Conservation (phyloP, 1,284 basidiomycete genomes). For the Vanrija humicola region DNA sequence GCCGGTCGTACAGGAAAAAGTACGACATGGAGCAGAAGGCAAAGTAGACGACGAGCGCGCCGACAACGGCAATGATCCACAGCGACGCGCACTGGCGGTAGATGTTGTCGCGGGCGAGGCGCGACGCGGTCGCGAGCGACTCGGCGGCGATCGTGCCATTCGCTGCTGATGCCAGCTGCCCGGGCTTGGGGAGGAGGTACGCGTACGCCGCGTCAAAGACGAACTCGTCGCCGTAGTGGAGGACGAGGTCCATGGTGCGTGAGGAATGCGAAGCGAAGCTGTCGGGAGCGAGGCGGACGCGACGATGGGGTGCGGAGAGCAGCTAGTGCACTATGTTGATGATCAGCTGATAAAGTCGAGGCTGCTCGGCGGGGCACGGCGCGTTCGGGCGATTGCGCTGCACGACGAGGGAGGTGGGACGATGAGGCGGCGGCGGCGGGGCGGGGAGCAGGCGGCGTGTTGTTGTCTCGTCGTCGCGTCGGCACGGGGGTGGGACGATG, state of each 20-base stretch:
- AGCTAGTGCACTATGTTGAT: too few species aligned
- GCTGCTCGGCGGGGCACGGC: too few species aligned
- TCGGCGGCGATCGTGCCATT: conserved; percentile 1
- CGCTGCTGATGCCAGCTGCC: neutral
- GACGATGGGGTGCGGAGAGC: too few species aligned
- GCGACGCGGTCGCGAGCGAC: conserved; percentile 11
- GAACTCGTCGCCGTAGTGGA: conserved; percentile 67
- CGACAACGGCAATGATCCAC: conserved; percentile 67
- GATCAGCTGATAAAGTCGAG: too few species aligned
- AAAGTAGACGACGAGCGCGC: conserved; percentile 81
- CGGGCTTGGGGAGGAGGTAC: conserved; percentile 62
- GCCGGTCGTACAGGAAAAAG: conserved; percentile 85
- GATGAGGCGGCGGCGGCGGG: too few species aligned
- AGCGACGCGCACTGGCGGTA: conserved; percentile 77
- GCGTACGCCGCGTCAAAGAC: conserved; percentile 76
- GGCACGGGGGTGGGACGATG: too few species aligned
- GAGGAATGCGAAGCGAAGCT: neutral
- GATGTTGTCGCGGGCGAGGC: conserved; percentile 64
- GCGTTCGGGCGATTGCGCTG: too few species aligned
- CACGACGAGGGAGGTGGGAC: too few species aligned
- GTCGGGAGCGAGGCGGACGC: too few species aligned
- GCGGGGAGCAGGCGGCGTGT: too few species aligned
- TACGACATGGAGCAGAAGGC: conserved; percentile 80
- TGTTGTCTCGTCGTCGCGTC: too few species aligned
- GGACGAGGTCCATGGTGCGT: conserved; percentile 73